phyloP scores from a whole-genome alignment of 805 yeast species.

The Kodamaea hsintzibuensis region DNA sequence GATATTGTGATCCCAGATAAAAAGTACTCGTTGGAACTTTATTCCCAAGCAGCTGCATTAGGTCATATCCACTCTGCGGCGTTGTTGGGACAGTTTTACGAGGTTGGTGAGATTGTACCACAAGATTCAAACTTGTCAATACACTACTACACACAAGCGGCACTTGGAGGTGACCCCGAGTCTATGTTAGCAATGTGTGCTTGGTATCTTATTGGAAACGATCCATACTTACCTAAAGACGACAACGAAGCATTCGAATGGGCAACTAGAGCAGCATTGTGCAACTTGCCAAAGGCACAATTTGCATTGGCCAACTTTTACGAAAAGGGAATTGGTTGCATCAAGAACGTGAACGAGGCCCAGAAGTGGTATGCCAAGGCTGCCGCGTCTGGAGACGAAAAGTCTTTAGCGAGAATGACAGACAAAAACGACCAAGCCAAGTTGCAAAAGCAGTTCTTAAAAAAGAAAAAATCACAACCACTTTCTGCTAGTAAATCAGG shows the following conservation, averaged over 20 bases:
- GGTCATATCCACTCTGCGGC: conserved; percentile 83
- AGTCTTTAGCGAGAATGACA: conserved; percentile 32
- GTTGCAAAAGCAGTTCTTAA: conserved; percentile 28
- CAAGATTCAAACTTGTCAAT: conserved; percentile 82
- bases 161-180: conserved; percentile 80
- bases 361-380: conserved; percentile 77
- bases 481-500: not conserved
- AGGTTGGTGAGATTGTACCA: conserved; percentile 72
- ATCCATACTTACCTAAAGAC: conserved; percentile 76
- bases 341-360: conserved; percentile 54
- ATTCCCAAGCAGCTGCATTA: conserved; percentile 83
- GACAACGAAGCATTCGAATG: conserved; percentile 89
- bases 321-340: conserved; percentile 87
- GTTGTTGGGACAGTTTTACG: conserved; percentile 79
- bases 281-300: conserved; percentile 79
- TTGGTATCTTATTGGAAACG: conserved; percentile 93
- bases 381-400: conserved; percentile 54
- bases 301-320: conserved; percentile 79
- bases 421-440: conserved; percentile 33
- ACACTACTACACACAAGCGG: conserved; percentile 91
- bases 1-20: conserved; percentile 85
- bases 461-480: conserved; percentile 23
- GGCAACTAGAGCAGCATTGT: conserved; percentile 84
- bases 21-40: conserved; percentile 81
- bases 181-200: conserved; percentile 95